Evolutionary conservation across 1,284 basidiomycete species (phyloP).

Genomic region (Cryptococcus sp.): DNA sequence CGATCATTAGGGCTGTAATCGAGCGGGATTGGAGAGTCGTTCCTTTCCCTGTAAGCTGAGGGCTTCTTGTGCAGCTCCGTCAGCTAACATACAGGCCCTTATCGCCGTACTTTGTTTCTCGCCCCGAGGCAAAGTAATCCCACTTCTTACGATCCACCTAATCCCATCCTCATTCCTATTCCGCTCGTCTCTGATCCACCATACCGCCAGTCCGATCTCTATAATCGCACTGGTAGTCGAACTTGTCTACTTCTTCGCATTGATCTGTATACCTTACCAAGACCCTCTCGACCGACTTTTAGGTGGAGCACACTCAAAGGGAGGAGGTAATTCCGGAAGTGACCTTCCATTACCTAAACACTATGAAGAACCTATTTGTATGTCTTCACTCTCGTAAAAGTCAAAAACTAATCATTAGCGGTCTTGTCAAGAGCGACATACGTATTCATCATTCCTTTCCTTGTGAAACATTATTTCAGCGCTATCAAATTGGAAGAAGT

Average conservation of each 20-base stretch:
- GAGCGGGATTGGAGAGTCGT: conserved; percentile 18
- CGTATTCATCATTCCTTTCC: conserved; percentile 46
- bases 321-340: conserved; percentile 31
- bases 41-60: conserved; percentile 30
- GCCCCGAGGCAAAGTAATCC: conserved; percentile 31
- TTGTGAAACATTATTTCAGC: conserved; percentile 48
- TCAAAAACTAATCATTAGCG: conserved; percentile 17
- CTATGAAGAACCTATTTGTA: conserved; percentile 39
- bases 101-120: conserved; percentile 20
- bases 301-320: conserved; percentile 28
- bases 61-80: conserved; percentile 4
- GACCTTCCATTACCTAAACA: conserved; percentile 25
- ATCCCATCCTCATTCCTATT: conserved; percentile 39
- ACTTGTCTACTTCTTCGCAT: conserved; percentile 36
- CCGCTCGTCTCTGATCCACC: conserved; percentile 29
- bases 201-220: conserved; percentile 15
- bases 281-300: conserved; percentile 39
- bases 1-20: conserved; percentile 11
- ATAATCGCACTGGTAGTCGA: conserved; percentile 31
- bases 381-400: conserved; percentile 8
- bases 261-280: conserved; percentile 44
- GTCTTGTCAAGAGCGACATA: conserved; percentile 46
- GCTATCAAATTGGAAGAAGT: conserved; percentile 50
- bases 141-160: conserved; percentile 39
- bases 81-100: conserved; percentile 7